Base-by-base conservation (phyloP, 1,139 yeast species). In the Candida tropicalis region DNA sequence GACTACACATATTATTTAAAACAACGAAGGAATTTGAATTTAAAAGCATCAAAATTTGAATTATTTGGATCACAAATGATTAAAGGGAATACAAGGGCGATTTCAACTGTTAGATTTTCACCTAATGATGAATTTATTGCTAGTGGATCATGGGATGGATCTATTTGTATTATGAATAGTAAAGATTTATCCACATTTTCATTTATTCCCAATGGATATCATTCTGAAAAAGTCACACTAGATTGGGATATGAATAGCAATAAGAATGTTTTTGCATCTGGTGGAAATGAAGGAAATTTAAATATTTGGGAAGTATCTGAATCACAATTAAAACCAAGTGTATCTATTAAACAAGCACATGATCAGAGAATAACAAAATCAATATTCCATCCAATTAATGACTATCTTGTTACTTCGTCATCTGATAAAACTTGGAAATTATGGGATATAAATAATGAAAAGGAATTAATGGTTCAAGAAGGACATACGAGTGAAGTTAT, bases 371-470 rank as follows among this genome's bases (percentile, higher is more conserved):
- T 90, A 0, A 75, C 87, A 0, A 71, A 77, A n/a, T 65, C 83
- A 0, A 74, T 76, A 35, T 77, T 81, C 48, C 96, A 90, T 58
- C 96, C 96, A 0, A 11, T 47, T 20, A 81, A 81, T 0, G 54
- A 63, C 3, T 79, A 63, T 51, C 56, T 82, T 1, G 86, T 84
- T 0, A 75, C 90, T 18, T 87, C 96, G 0, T 89, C 97, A 0
- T 84, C 78, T 56, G 99, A 93, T 60, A 76, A 75, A 47, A 89
- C 97, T 0, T 93, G 98, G 97, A 77, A 89, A 47, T 60, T 90
- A 5, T 90, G 96, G 96, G 97, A 93, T 60, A 50, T 81, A 0
- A 15, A 22, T 11, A 4, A n/a, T 8, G 56, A 60, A 8, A 48
- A 55, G 6, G 44, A 46, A 12, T 47, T 73, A 18, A 31, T 64